Conservation (phyloP, 106 monocot genomes). For the Iris macrosiphon region DNA sequence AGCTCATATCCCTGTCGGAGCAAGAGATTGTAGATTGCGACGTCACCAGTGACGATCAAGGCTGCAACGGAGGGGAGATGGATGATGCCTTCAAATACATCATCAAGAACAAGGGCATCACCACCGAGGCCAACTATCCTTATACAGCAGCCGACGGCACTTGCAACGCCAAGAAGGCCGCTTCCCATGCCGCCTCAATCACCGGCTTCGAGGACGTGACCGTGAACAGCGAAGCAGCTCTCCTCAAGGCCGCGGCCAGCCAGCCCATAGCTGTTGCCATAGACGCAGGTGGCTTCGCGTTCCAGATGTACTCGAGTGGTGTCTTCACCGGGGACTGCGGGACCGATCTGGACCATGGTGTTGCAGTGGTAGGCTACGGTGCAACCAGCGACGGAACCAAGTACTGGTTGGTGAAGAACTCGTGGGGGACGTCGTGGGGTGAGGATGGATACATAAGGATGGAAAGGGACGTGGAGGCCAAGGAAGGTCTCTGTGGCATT, state of each 20-base stretch:
- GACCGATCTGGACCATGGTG: background rate
- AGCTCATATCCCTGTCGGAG: no score
- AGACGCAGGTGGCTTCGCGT: conserved; percentile 1
- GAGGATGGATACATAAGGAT: conserved; percentile 14
- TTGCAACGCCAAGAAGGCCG: no score
- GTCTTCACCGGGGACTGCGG: conserved; percentile 6
- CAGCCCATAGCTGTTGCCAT: conserved; percentile 31
- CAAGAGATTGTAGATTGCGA: no score
- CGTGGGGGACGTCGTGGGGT: conserved; percentile 7
- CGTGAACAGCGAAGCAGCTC: conserved; percentile 15
- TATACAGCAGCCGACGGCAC: no score
- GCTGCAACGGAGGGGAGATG: no score
- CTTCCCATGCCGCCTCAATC: conserved; percentile 9
- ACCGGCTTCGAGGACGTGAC: conserved; percentile 25
- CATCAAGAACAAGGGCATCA: no score
- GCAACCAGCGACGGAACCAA: conserved; percentile 6
- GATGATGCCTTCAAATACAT: no score
- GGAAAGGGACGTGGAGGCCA: background rate
- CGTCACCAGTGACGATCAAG: no score
- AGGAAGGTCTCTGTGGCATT: conserved; percentile 14
- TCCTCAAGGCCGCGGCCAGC: conserved; percentile 26
- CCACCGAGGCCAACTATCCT: no score
- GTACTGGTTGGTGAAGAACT: conserved; percentile 12
- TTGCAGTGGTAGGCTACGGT: conserved; percentile 6
- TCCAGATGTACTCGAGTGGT: background rate